Percentiles rank a stretch among this genome's conserved stretches.
These are phyloP conservation scores for Suillus paluster DNA, from an alignment of 768 basidiomycete genomes.

Conservation along the genomic window DNA sequence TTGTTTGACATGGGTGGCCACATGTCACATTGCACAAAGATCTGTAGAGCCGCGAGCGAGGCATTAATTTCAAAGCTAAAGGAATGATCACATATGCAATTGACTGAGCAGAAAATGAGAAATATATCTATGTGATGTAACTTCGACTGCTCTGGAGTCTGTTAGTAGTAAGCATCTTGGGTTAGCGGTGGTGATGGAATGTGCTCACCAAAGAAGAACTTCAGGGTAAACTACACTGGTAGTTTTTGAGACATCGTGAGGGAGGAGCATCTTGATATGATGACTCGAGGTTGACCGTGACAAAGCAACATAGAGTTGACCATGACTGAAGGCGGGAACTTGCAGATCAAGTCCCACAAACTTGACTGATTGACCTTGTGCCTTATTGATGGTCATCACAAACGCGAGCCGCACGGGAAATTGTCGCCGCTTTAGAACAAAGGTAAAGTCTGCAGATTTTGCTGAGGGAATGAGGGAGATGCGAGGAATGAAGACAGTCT, in stretches of 20 bases:
- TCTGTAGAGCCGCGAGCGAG: too few species aligned
- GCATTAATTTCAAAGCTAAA: too few species aligned
- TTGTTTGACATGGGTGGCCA: too few species aligned
- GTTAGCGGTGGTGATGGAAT: too few species aligned
- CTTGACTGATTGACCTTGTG: conserved; percentile 39
- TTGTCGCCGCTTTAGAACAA: conserved; percentile 40
- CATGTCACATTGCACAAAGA: too few species aligned
- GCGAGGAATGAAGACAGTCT: conserved; percentile 43
- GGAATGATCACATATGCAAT: too few species aligned
- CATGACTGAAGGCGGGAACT: conserved; percentile 33
- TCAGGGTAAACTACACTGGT: too few species aligned
- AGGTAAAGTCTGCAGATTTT: conserved; percentile 23
- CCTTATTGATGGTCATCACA: conserved; percentile 18
- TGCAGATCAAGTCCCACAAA: conserved; percentile 36
- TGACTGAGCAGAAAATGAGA: too few species aligned
- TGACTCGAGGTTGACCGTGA: conserved; percentile 25
- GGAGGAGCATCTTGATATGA: conserved; percentile 28
- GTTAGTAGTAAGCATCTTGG: too few species aligned
- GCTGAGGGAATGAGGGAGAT: conserved; percentile 38
- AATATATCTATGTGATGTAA: too few species aligned
- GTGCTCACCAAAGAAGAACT: too few species aligned
- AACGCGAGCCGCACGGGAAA: conserved; percentile 46
- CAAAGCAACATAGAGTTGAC: conserved; percentile 24
- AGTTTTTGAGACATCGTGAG: neutral
- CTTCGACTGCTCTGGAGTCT: too few species aligned